Percentiles rank a stretch among this genome's conserved stretches.
Conservation (phyloP, 768 basidiomycete genomes). For the Pulveroboletus sp. region DNA sequence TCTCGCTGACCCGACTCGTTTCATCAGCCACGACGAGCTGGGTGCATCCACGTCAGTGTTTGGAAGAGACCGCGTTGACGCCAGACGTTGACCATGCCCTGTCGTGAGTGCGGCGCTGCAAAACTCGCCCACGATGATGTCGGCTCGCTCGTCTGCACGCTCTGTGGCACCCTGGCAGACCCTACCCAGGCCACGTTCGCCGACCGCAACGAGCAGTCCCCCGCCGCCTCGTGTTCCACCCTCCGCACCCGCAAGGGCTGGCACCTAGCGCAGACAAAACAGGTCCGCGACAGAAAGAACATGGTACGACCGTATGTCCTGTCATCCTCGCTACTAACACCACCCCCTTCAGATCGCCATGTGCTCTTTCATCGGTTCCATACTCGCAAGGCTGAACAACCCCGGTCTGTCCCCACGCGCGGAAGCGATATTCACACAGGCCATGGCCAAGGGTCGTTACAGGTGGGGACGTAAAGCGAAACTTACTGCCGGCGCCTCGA, state of each 20-base stretch:
- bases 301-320: conserved; percentile 38
- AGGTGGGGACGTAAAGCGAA: conserved; percentile 76
- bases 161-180: conserved; percentile 68
- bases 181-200: conserved; percentile 58
- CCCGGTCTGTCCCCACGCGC: conserved; percentile 63
- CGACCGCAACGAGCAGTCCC: conserved; percentile 35
- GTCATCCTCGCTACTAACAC: conserved; percentile 12
- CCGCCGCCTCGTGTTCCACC: conserved; percentile 40
- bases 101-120: conserved; percentile 49
- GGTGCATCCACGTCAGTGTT: no score
- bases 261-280: conserved; percentile 60
- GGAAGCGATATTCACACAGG: conserved; percentile 62
- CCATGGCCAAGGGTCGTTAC: conserved; percentile 52
- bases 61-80: not conserved
- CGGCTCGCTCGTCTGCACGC: conserved; percentile 58
- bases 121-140: conserved; percentile 55
- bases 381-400: conserved; percentile 54
- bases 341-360: conserved; percentile 54
- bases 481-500: conserved; percentile 60
- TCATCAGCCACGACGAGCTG: no score
- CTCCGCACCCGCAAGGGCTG: conserved; percentile 49
- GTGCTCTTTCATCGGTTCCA: conserved; percentile 54
- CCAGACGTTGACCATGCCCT: conserved; percentile 23
- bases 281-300: conserved; percentile 61
- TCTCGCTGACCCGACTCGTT: no score